A percentile compares a stretch with the other conserved stretches of the same genome.
Conservation (phyloP, 2,329 filamentous ascomycete species). For the Lomentospora prolificans region DNA sequence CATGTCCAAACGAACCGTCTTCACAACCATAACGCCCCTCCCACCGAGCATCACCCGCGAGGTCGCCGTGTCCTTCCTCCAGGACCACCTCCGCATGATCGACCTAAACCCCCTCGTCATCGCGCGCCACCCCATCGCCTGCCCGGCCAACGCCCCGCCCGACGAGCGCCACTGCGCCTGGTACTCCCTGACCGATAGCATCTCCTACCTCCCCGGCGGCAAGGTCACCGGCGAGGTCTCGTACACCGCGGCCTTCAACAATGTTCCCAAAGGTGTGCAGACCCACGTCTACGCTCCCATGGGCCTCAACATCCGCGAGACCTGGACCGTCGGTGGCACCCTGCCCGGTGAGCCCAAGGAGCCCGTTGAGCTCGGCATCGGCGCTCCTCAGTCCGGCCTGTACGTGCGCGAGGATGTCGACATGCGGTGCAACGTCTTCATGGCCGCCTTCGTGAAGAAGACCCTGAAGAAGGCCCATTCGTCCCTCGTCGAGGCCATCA, state of each 20-base stretch:
- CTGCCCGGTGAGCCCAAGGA: conserved; percentile 60
- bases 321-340: conserved; percentile 67
- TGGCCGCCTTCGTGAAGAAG: conserved; percentile 70
- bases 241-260: conserved; percentile 74
- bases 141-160: conserved; percentile 54
- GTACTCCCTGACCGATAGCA: conserved; percentile 71
- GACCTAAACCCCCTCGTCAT: conserved; percentile 77
- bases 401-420: conserved; percentile 82
- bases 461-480: conserved; percentile 70
- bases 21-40: conserved; percentile 72
- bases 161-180: conserved; percentile 64
- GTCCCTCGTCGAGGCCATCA: conserved; percentile 41
- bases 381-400: conserved; percentile 56
- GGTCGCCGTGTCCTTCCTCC: conserved; percentile 64
- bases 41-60: conserved; percentile 58
- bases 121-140: conserved; percentile 56
- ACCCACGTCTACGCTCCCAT: conserved; percentile 79
- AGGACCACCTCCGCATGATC: conserved; percentile 75
- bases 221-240: conserved; percentile 47
- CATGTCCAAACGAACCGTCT: conserved; percentile 62
- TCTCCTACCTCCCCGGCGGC: conserved; percentile 63
- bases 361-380: conserved; percentile 55
- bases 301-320: conserved; percentile 67
- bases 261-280: conserved; percentile 62
- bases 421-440: conserved; percentile 66